Conservation (phyloP, 345 rosid species). For the Viola odorata region DNA sequence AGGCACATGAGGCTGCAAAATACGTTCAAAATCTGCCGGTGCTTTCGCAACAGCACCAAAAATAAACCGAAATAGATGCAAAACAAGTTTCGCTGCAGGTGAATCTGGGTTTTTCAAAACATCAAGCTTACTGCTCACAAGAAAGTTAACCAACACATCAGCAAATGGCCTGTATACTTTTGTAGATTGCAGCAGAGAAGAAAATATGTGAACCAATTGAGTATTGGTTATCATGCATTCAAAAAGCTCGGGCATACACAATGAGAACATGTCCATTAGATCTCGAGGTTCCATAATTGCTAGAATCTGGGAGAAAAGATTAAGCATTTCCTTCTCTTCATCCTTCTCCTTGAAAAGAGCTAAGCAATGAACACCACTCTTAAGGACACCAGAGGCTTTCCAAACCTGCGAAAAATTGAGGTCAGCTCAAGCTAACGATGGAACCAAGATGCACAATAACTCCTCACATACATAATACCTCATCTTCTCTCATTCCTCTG, state of each 20-base stretch:
- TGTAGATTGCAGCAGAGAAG: constrained; percentile 70
- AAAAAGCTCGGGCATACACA: constrained; percentile 97
- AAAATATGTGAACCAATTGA: constrained; percentile 88
- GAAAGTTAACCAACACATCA: constrained; percentile 84
- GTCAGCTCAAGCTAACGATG: constrained; percentile 22
- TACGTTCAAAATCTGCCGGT: constrained; percentile 90
- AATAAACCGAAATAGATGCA: constrained; percentile 89
- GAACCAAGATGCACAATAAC: not conserved
- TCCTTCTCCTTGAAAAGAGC: constrained; percentile 98
- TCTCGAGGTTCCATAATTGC: constrained; percentile 97
- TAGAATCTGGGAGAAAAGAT: constrained; percentile 83
- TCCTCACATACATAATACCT: constrained; percentile 42
- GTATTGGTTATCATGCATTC: constrained; percentile 90
- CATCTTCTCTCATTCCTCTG: constrained; percentile 97
- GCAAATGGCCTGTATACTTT: constrained; percentile 89
- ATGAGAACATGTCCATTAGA: constrained; percentile 97
- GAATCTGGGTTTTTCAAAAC: constrained; percentile 83
- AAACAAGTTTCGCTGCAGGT: constrained; percentile 74
- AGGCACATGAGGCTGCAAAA: constrained; percentile 94
- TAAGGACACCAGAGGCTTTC: constrained; percentile 96
- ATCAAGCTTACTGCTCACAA: constrained; percentile 85
- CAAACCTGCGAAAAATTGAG: constrained; percentile 53
- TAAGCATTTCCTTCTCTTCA: constrained; percentile 92
- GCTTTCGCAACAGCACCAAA: constrained; percentile 90
- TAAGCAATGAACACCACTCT: constrained; percentile 96